A percentile compares a stretch with the other conserved stretches of the same genome.
Evolutionary conservation across 306 rosid genomes (phyloP).

Genomic region (Quercus aquifolioides): DNA sequence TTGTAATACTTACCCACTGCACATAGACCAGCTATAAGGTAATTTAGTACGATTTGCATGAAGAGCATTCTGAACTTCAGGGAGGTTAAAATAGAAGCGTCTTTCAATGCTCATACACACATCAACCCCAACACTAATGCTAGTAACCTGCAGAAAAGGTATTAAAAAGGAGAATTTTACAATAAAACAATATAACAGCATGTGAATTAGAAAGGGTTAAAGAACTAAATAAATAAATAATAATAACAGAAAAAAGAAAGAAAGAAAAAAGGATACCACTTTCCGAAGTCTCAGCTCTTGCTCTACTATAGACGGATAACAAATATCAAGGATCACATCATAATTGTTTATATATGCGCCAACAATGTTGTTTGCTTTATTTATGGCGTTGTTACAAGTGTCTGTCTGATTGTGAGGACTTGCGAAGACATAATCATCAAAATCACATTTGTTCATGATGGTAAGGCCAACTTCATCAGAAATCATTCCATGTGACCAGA

Average conservation of each 20-base stretch:
- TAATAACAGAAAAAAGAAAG: not conserved
- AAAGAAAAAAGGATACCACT: slow-evolving; percentile 36
- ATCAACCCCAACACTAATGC: slow-evolving; percentile 72
- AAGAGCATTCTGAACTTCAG: slow-evolving; percentile 89
- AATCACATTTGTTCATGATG: slow-evolving; percentile 64
- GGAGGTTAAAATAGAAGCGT: slow-evolving; percentile 60
- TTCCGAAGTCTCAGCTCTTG: slow-evolving; percentile 76
- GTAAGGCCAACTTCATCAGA: slow-evolving; percentile 79
- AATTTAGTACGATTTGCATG: slow-evolving; percentile 92
- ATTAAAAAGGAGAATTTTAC: not conserved
- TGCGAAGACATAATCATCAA: slow-evolving; percentile 46
- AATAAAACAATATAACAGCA: not conserved
- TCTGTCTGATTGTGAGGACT: slow-evolving; percentile 51
- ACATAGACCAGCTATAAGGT: slow-evolving; percentile 71
- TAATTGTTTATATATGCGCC: slow-evolving; percentile 61
- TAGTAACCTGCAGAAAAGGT: slow-evolving; percentile 61
- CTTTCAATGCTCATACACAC: slow-evolving; percentile 73
- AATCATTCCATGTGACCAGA: slow-evolving; percentile 96
- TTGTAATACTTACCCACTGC: slow-evolving; percentile 54
- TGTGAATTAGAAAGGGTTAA: not conserved
- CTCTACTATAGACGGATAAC: slow-evolving; percentile 78
- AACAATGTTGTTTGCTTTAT: slow-evolving; percentile 47
- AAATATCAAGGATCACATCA: slow-evolving; percentile 83
- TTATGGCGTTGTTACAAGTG: slow-evolving; percentile 49
- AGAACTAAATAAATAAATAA: not conserved